Evolutionary conservation across 306 rosid genomes (phyloP).

Genomic region (Quercus rubra): DNA sequence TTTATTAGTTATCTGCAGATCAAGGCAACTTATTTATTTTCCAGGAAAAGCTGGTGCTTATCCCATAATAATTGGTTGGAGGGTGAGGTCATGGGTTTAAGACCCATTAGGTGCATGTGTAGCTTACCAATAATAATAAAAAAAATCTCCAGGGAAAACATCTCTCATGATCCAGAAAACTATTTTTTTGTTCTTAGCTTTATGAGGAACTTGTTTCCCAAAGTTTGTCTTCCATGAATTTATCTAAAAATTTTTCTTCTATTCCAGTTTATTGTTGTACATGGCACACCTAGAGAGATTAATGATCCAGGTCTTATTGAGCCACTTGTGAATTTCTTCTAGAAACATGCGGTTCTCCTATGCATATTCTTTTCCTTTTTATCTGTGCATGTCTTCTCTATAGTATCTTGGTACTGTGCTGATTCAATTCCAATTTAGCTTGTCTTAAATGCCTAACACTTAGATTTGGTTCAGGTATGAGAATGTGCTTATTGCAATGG

Average conservation of each 20-base stretch:
- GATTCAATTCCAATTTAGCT: neutral
- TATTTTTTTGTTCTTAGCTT: neutral
- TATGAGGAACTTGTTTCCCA: neutral
- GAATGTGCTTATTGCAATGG: conserved; percentile 72
- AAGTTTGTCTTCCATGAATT: neutral
- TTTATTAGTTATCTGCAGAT: neutral
- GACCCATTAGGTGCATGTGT: no score
- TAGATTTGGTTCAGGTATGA: conserved; percentile 76
- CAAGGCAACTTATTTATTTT: neutral
- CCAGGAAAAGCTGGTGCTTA: neutral
- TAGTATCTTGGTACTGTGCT: neutral
- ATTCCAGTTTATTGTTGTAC: neutral
- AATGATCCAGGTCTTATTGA: neutral
- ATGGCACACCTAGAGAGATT: neutral
- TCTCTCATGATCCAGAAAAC: neutral
- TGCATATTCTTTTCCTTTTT: neutral
- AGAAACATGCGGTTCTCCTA: neutral
- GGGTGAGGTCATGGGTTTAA: no score
- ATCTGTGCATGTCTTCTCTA: conserved; percentile 13
- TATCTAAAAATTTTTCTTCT: neutral
- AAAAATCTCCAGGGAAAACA: neutral
- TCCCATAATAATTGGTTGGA: neutral
- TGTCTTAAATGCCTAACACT: conserved; percentile 16
- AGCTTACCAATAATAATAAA: no score
- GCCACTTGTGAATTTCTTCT: neutral